Conservation (phyloP, 2,329 filamentous ascomycete species). For the Chaetothyriales sp. region DNA sequence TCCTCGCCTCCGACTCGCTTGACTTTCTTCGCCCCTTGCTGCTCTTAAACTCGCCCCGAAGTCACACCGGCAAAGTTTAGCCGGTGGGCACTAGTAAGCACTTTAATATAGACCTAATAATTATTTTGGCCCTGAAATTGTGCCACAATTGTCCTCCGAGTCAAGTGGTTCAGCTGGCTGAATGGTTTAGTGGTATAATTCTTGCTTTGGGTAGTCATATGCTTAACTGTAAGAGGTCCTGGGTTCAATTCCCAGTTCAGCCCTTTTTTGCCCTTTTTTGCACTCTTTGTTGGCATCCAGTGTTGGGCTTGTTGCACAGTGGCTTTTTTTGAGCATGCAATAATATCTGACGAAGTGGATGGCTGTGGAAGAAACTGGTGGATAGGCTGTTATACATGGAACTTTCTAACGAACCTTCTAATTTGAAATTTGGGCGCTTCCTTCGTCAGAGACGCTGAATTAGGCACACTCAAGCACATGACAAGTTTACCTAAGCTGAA, state of each 20-base stretch:
- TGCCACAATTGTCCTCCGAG: background rate
- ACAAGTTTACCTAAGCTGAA: background rate
- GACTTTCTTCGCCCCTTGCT: no score
- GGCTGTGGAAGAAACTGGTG: no score
- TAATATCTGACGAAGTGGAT: no score
- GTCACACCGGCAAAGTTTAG: no score
- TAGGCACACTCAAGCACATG: background rate
- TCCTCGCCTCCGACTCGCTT: no score
- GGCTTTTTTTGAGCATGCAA: no score
- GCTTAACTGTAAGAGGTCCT: slow-evolving; percentile 19
- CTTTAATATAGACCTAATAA: background rate
- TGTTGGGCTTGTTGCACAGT: background rate
- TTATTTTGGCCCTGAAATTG: background rate
- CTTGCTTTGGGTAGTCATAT: slow-evolving; percentile 16
- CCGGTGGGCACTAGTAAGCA: no score
- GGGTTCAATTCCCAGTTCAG: slow-evolving; percentile 20
- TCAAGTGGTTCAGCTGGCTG: slow-evolving; percentile 3
- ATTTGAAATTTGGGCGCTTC: no score
- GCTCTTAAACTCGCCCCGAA: no score
- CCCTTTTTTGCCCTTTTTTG: slow-evolving; percentile 5
- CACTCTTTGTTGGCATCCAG: background rate
- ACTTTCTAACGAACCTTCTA: no score
- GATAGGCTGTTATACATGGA: no score
- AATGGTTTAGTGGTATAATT: slow-evolving; percentile 19
- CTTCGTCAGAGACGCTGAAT: background rate